phyloP scores from a whole-genome alignment of 1,284 basidiomycete species.

The Stereum hirsutum region DNA sequence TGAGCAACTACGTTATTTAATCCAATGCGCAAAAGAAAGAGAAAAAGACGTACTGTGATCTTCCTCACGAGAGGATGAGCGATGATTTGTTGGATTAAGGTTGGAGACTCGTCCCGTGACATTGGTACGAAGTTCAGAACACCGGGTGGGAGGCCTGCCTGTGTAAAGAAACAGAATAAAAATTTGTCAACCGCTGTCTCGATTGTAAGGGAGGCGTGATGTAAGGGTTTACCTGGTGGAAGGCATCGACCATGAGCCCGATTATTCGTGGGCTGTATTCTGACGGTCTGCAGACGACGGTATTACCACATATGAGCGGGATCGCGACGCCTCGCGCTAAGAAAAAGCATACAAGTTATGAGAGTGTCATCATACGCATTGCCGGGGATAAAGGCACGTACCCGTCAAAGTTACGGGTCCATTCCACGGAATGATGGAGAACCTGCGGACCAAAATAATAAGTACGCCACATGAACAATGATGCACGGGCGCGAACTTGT shows the following conservation, averaged over 20 bases:
- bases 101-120: conserved; percentile 34
- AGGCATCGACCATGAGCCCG: conserved; percentile 36
- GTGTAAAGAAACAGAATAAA: no score
- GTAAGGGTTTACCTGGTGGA: conserved; percentile 30
- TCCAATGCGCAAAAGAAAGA: no score
- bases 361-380: no score
- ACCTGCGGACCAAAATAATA: conserved; percentile 11
- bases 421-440: conserved; percentile 28
- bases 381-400: no score
- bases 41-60: conserved; percentile 25
- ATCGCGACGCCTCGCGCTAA: conserved; percentile 42
- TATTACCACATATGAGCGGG: conserved; percentile 56
- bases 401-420: conserved; percentile 35
- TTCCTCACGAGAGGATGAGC: conserved; percentile 41
- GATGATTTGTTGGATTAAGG: conserved; percentile 43
- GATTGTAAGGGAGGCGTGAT: no score
- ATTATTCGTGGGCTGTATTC: conserved; percentile 47
- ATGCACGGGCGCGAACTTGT: no score
- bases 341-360: no score
- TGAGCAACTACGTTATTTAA: no score
- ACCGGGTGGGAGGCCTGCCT: conserved; percentile 53
- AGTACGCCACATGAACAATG: conserved; percentile 5
- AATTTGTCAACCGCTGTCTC: not conserved
- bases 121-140: conserved; percentile 53
- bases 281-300: conserved; percentile 51